Evolutionary conservation across 129 eudicot species (phyloP), one percentile per base, ranked within the genome.

Genomic region (Rutidosis leptorrhynchoides): DNA sequence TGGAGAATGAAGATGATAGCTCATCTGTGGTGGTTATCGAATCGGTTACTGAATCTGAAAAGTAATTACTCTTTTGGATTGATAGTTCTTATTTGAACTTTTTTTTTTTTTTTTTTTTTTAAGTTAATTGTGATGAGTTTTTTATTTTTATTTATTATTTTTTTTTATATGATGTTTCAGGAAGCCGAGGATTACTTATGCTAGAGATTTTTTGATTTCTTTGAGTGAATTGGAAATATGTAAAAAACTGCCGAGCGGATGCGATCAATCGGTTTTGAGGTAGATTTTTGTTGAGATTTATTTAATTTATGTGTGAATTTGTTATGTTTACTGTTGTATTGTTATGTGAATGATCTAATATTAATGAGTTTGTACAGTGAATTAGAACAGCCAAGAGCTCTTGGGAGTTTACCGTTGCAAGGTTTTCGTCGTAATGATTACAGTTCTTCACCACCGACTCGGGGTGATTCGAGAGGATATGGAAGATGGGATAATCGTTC

Each of bases 401-500:
- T 77, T 59, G 89, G 90, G 40, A 77, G 80, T 75, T 72, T 72
- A 46, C 78, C 90, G 19, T 78, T 71, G 52, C 96, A 80, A 63
- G 85, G 96, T 45, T 85, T 74, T 65, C 85, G 86, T 54, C 87
- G 89, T 62, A 78, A 52, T 25, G 98, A 92, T 28, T 78, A 88
- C 70, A 59, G 94, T 70, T 85, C 95, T 35, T 93, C 98, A 17
- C 92, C 95, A 10, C 96, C 95, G 32, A 81, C 89, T 58, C 77
- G 83, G 65, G 95, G 91, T 26, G 95, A 86, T 55, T 66, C 88
- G 16, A 71, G 87, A 74, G 68, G 48, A 19, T 63, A 79, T 58
- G 95, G 84, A 57, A 84, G 83, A 68, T 82, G 97, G 97, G 97
- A 84, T 30, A 84, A 70, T 72, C 91, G 85, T 56, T 78, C 89